phyloP scores from a whole-genome alignment of 768 basidiomycete species.

The Suillus weaverae region DNA sequence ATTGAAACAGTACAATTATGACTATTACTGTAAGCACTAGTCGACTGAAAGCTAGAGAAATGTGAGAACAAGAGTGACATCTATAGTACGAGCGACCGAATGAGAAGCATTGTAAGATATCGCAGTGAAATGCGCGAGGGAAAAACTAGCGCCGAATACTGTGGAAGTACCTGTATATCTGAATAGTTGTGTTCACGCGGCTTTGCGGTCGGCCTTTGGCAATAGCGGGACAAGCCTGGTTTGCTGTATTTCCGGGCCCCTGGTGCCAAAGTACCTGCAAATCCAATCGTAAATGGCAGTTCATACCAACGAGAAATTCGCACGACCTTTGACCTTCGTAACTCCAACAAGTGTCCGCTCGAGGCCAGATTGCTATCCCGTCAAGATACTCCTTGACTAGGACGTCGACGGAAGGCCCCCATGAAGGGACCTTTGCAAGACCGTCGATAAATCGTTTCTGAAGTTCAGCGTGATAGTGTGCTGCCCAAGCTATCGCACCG shows the following conservation, averaged over 20 bases:
- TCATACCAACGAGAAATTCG: neutral
- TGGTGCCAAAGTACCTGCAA: slow-evolving; percentile 31
- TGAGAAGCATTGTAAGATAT: neutral
- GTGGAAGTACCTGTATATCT: neutral
- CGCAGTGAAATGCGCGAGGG: neutral
- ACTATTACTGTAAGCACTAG: neutral
- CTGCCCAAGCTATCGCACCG: slow-evolving; percentile 30
- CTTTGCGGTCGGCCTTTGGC: neutral
- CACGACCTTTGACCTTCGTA: slow-evolving; percentile 23
- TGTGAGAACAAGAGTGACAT: neutral
- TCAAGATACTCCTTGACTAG: slow-evolving; percentile 27
- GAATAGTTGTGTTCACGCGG: neutral
- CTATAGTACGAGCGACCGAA: neutral
- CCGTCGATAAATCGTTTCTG: slow-evolving; percentile 21
- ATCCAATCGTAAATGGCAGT: neutral
- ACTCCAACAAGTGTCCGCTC: slow-evolving; percentile 29
- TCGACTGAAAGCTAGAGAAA: neutral
- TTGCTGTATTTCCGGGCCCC: slow-evolving; percentile 24
- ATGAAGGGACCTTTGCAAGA: slow-evolving; percentile 28
- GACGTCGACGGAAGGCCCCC: slow-evolving; percentile 24
- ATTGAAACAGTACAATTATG: neutral
- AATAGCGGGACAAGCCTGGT: slow-evolving; percentile 16
- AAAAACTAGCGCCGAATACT: neutral
- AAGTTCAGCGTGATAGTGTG: slow-evolving; percentile 14
- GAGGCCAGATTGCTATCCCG: slow-evolving; percentile 27